Evolutionary conservation across 495 filamentous ascomycete genomes (phyloP).

Genomic region (Neurospora terricola): DNA sequence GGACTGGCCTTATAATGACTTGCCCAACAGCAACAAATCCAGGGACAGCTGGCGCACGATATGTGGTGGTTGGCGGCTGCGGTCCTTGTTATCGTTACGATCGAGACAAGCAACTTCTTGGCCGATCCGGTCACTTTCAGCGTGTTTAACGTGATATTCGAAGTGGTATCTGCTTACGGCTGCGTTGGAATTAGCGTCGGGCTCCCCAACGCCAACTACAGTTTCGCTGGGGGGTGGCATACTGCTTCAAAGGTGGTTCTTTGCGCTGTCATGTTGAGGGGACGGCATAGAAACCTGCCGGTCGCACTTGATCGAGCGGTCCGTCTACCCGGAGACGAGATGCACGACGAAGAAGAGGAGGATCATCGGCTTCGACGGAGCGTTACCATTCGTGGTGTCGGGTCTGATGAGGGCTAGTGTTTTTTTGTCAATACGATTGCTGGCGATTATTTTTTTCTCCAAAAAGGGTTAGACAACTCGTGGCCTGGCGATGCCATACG

Average conservation of each 20-base stretch:
- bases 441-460: neutral
- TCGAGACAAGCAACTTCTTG: conserved; percentile 58
- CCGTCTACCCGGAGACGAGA: conserved; percentile 53
- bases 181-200: conserved; percentile 76
- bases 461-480: neutral
- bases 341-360: conserved; percentile 36
- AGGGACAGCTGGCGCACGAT: conserved; percentile 76
- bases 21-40: conserved; percentile 46
- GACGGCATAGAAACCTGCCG: conserved; percentile 68
- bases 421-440: neutral
- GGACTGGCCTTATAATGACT: neutral
- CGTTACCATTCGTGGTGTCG: conserved; percentile 22
- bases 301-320: conserved; percentile 76
- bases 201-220: conserved; percentile 54
- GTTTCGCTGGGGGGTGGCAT: conserved; percentile 66
- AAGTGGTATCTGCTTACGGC: conserved; percentile 75
- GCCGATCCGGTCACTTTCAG: conserved; percentile 58
- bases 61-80: conserved; percentile 77
- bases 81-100: conserved; percentile 61
- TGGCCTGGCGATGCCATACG: neutral
- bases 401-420: conserved; percentile 3
- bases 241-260: conserved; percentile 65
- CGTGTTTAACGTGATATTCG: conserved; percentile 80
- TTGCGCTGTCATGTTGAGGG: conserved; percentile 67
- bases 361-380: conserved; percentile 29